phyloP scores from a whole-genome alignment of 2,329 filamentous ascomycete species.

The Claviceps pusilla region DNA sequence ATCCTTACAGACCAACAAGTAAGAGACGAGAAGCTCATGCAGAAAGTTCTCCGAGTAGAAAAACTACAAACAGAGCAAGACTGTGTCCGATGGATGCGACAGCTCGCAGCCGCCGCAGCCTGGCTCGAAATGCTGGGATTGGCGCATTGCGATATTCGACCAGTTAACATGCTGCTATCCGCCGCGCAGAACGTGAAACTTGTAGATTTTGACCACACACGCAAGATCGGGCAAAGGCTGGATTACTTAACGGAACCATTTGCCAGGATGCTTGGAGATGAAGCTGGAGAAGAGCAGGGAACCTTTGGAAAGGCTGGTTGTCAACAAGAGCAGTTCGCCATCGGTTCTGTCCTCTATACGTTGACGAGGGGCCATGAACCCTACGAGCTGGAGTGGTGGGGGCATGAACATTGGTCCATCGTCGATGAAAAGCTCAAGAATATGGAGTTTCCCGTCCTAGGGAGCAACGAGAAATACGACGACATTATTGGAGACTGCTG shows the following conservation, averaged over 20 bases:
- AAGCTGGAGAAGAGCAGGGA: conserved; percentile 1
- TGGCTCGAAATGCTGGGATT: conserved; percentile 6
- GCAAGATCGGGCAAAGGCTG: not conserved
- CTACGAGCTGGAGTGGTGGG: conserved; percentile 5
- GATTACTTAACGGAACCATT: conserved; percentile 4
- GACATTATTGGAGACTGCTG: conserved; percentile 5
- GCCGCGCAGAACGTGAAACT: conserved; percentile 2
- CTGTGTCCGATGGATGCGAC: conserved; percentile 5
- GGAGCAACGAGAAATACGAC: conserved; percentile 1
- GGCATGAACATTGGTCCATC: conserved; percentile 2
- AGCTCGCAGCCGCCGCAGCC: conserved; percentile 5
- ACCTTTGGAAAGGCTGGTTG: conserved; percentile 4
- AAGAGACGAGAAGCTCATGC: not conserved
- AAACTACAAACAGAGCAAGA: conserved; percentile 1
- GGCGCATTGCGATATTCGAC: conserved; percentile 6
- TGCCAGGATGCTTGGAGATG: conserved; percentile 4
- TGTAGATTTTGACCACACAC: conserved; percentile 2
- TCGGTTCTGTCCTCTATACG: conserved; percentile 5
- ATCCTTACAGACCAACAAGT: not conserved
- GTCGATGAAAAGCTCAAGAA: conserved; percentile 1
- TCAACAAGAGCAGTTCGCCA: conserved; percentile 6
- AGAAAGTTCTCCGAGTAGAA: conserved; percentile 3
- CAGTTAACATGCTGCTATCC: conserved; percentile 5
- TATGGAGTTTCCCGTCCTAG: conserved; percentile 5
- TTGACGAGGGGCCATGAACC: conserved; percentile 5